Percentiles rank a stretch among this genome's conserved stretches.
Evolutionary conservation across 2,329 filamentous ascomycete genomes (phyloP).

Genomic region (Monosporascus cannonballus): DNA sequence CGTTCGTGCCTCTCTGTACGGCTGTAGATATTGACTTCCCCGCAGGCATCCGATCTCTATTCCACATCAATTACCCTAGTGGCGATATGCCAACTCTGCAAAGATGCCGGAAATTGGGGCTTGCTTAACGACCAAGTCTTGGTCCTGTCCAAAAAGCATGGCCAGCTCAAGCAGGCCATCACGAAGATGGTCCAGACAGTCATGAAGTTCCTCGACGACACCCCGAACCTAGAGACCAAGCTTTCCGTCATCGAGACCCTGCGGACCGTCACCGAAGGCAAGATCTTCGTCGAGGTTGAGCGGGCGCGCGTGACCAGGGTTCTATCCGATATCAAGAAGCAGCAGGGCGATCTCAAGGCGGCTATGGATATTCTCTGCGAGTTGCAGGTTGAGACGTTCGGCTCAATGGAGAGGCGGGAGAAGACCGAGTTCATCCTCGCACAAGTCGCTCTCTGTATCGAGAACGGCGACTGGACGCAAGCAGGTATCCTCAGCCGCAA

Average conservation of each 20-base stretch:
- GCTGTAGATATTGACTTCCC: slow-evolving; percentile 17
- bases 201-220: slow-evolving; percentile 84
- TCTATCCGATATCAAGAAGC: slow-evolving; percentile 94
- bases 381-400: slow-evolving; percentile 97
- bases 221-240: slow-evolving; percentile 81
- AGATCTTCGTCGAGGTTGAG: slow-evolving; percentile 99
- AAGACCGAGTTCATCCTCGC: slow-evolving; percentile 99
- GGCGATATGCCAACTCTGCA: slow-evolving; percentile 88
- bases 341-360: slow-evolving; percentile 84
- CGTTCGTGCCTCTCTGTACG: slow-evolving; percentile 17
- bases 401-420: slow-evolving; percentile 92
- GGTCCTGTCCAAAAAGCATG: slow-evolving; percentile 97
- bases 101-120: slow-evolving; percentile 87
- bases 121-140: slow-evolving; percentile 95
- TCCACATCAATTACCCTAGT: slow-evolving; percentile 87
- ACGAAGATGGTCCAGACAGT: slow-evolving; percentile 98
- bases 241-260: slow-evolving; percentile 90
- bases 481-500: slow-evolving; percentile 90
- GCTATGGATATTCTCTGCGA: slow-evolving; percentile 94
- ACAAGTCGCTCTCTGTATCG: slow-evolving; percentile 90
- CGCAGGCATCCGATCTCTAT: slow-evolving; percentile 84
- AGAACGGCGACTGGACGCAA: slow-evolving; percentile 93
- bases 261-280: slow-evolving; percentile 94
- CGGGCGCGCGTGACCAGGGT: slow-evolving; percentile 91
- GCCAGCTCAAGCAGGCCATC: slow-evolving; percentile 97